Evolutionary conservation across 768 basidiomycete genomes (phyloP).

Genomic region (Collybiopsis confluens): DNA sequence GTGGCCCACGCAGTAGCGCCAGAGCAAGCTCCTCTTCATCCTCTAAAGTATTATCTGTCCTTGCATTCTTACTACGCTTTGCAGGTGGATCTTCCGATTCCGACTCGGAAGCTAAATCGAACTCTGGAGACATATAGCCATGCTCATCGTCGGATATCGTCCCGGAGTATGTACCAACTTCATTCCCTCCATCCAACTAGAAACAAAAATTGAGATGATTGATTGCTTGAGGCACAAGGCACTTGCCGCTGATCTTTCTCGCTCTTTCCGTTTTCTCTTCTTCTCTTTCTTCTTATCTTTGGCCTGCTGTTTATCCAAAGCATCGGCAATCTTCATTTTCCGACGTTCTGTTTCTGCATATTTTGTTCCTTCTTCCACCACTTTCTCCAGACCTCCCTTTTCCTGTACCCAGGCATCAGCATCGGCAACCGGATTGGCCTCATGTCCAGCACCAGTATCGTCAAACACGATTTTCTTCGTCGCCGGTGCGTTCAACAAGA

Average conservation of each 20-base stretch:
- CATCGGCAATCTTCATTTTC: slow-evolving; percentile 67
- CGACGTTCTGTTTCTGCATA: slow-evolving; percentile 74
- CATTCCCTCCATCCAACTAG: slow-evolving; percentile 22
- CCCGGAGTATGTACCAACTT: slow-evolving; percentile 30
- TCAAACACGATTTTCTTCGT: slow-evolving; percentile 85
- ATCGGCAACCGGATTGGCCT: slow-evolving; percentile 79
- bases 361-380: slow-evolving; percentile 57
- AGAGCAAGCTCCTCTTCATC: slow-evolving; percentile 67
- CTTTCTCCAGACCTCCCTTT: slow-evolving; percentile 60
- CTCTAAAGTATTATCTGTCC: slow-evolving; percentile 27
- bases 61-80: slow-evolving; percentile 23
- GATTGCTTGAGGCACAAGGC: slow-evolving; percentile 1
- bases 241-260: slow-evolving; percentile 40
- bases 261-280: slow-evolving; percentile 87
- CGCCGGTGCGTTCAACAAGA: slow-evolving; percentile 54
- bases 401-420: slow-evolving; percentile 66
- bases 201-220: slow-evolving; percentile 8
- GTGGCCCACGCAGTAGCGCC: slow-evolving; percentile 38
- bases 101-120: slow-evolving; percentile 45
- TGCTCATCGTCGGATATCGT: slow-evolving; percentile 42
- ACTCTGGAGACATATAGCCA: slow-evolving; percentile 70
- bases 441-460: slow-evolving; percentile 76
- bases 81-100: slow-evolving; percentile 29
- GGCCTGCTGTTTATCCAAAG: slow-evolving; percentile 75
- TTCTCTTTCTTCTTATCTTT: slow-evolving; percentile 87